Evolutionary conservation across 2,329 filamentous ascomycete genomes (phyloP), one percentile per base, ranked within the genome.

Genomic region (Fusarium incarnatum): DNA sequence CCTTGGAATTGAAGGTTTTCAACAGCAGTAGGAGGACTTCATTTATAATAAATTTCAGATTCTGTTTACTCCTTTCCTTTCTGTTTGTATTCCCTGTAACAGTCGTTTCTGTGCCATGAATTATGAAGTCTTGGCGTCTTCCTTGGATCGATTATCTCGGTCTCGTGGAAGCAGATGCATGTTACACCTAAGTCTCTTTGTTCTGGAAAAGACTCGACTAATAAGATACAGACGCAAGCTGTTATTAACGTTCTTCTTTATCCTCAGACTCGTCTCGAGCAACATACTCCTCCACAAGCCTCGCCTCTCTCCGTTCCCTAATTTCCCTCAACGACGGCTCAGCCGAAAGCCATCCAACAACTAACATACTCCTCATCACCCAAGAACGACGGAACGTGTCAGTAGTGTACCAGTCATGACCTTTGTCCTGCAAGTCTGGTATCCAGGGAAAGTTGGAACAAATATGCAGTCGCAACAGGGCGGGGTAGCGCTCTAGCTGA

Each of bases 181-280:
- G 81, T 82, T 5, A 80, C 82, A 5, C 82, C 82, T 1, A 80
- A 84, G 65, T 48, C 67, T 0, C 76, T 76, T 3, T 87, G 85
- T 70, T 81, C 78, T 1, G 70, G 76, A 5, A 85, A 83, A 44
- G 74, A 62, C 27, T 82, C 76, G 32, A 57, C 75, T 0, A 76
- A 81, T 47, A 82, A 84, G 11, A 4, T 37, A 12, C 6, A 37
- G 34, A n/a, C 9, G 18, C 10, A 37, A n/a, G 34, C 34, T n/a
- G 34, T 37, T 7, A n/a, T 37, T 18, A n/a, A n/a, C 34, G 34
- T 37, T 37, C 27, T 6, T 22, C 45, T 30, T 30, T 27, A 20
- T 22, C 46, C n/a, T 49, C 55, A 16, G 22, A 23, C 3, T 49
- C 54, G 3, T 49, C 42, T 3, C 27, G 23, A 34, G 54, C 44